phyloP scores from a whole-genome alignment of 352 stramenopile species.

The Phytophthora ramorum region DNA sequence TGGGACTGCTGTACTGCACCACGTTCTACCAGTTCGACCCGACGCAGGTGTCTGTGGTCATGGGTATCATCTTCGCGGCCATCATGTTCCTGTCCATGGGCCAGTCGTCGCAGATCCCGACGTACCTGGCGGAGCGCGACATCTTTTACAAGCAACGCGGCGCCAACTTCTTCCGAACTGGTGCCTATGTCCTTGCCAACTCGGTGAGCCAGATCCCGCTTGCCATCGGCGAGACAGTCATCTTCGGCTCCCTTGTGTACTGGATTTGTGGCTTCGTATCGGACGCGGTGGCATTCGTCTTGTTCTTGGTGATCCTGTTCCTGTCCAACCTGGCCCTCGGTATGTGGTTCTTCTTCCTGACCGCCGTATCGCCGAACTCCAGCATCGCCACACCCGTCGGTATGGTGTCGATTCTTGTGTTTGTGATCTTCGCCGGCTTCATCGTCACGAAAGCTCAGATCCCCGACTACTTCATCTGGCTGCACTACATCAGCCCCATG shows the following conservation, averaged over 20 bases:
- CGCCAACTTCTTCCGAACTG: conserved; percentile 44
- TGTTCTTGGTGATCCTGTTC: conserved; percentile 50
- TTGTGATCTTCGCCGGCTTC: conserved; percentile 53
- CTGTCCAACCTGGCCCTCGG: conserved; percentile 48
- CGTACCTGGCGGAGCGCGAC: conserved; percentile 57
- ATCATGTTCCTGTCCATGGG: conserved; percentile 79
- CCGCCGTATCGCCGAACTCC: conserved; percentile 24
- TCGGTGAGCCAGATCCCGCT: conserved; percentile 27
- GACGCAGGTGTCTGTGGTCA: conserved; percentile 37
- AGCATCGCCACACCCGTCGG: conserved; percentile 40
- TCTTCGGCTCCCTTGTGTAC: conserved; percentile 84
- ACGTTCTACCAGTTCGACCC: conserved; percentile 46
- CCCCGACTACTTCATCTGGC: conserved; percentile 50
- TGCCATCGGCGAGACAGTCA: conserved; percentile 54
- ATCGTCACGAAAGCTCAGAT: conserved; percentile 46
- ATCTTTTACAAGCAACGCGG: conserved; percentile 86
- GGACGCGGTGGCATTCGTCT: conserved; percentile 29
- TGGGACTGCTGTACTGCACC: conserved; percentile 46
- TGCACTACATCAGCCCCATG: conserved; percentile 63
- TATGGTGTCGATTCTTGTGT: conserved; percentile 46
- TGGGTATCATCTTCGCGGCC: conserved; percentile 72
- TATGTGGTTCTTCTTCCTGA: conserved; percentile 54
- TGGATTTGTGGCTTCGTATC: conserved; percentile 75
- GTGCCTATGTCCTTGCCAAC: conserved; percentile 1
- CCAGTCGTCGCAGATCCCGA: conserved; percentile 67